Evolutionary conservation across 2,329 filamentous ascomycete genomes (phyloP).

Genomic region (Aphanoascus verrucosus): DNA sequence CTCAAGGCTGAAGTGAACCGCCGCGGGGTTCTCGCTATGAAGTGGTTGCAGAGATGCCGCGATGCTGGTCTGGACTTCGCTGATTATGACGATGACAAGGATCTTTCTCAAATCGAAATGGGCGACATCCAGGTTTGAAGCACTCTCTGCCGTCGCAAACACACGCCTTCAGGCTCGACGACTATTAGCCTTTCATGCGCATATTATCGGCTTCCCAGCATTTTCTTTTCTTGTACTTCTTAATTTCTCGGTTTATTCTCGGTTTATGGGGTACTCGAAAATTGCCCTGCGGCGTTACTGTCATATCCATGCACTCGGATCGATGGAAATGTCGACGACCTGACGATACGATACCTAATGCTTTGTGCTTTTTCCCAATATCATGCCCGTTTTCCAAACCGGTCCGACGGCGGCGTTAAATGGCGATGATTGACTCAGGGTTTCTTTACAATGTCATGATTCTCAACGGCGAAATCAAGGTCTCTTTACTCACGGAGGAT

Average conservation of each 20-base stretch:
- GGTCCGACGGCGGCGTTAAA: conserved; percentile 2
- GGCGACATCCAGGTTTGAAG: conserved; percentile 20
- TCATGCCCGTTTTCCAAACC: not conserved
- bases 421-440: not conserved
- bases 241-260: not conserved
- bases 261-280: not conserved
- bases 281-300: not conserved
- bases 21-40: conserved; percentile 59
- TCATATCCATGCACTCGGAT: not conserved
- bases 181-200: not conserved
- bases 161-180: conserved; percentile 20
- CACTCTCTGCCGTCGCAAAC: conserved; percentile 20
- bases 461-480: conserved; percentile 6
- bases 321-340: conserved; percentile 1
- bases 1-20: conserved; percentile 84
- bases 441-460: not conserved
- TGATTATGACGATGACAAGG: conserved; percentile 38
- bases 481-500: not conserved
- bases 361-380: conserved; percentile 1
- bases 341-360: conserved; percentile 7
- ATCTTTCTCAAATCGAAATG: conserved; percentile 24
- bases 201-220: not conserved
- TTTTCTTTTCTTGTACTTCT: not conserved
- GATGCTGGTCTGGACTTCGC: conserved; percentile 40
- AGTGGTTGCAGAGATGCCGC: conserved; percentile 39